Base-by-base conservation (phyloP, 441 rosid genomes). In the Arabidopsis lyrata region DNA sequence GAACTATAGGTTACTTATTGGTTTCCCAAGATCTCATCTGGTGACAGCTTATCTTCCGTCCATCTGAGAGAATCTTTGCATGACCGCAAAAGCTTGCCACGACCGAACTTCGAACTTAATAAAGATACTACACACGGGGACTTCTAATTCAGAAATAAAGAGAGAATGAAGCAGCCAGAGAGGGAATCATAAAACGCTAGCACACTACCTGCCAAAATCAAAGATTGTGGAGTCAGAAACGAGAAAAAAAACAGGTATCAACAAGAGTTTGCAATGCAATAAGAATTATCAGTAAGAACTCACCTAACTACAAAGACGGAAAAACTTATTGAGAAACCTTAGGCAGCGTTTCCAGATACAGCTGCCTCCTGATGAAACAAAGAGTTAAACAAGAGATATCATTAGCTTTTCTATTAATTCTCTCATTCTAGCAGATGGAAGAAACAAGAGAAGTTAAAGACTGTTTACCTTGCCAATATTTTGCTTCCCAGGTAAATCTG, bases 271-370 rank as follows among this genome's bases (percentile, higher is more conserved):
- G 35, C 47, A 66, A 35, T 44, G 42, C 14, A 12, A 69, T 47
- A 71, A 63, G 18, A 53, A 49, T 12, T 14, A 48, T 54, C 16
- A 18, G 34, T 14, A 24, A 60, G 68, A 76, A 58, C 45, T 50
- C 59, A 87, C 84, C 87, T 79, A 73, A 77, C 60, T 76, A 69
- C 70, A 64, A 75, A 9, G 76, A 70, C 45, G 49, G 47, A 57
- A 39, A 29, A 29, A 29, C 65, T 75, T 41, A 57, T 78, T 84
- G 83, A 86, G 77, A 83, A 63, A 36, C 70, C 87, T 74, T 83
- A 92, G 61, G 91, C 85, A 71, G 87, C 90, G 70, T 85, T 83
- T 47, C 88, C 93, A 2, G 89, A 82, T 58, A 88, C 82, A 72
- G 90, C 88, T 76, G 85, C 87, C 73, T 86, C 80, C 95, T 91